Base-by-base conservation (phyloP, 2,329 filamentous ascomycete genomes). In the Polytolypa hystricis region DNA sequence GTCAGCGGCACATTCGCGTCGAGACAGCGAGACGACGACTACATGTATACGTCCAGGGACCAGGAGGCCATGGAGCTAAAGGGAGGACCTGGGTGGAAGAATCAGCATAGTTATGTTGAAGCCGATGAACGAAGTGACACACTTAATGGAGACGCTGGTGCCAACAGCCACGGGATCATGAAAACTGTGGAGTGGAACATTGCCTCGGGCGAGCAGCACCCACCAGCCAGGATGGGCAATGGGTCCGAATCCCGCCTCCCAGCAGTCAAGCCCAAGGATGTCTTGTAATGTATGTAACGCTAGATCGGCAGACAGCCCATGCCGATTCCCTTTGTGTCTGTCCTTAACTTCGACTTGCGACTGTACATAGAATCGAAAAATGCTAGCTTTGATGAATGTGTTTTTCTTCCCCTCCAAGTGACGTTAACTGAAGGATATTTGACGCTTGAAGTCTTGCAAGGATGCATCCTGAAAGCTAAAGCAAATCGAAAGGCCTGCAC, bases 111-210 rank as follows among this genome's bases (percentile, higher is more conserved):
- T 16, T 8, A n/a, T 16, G 28, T 8, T 30, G 28, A 30, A n/a
- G n/a, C n/a, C n/a, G n/a, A n/a, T n/a, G n/a, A n/a, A n/a, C n/a
- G n/a, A n/a, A n/a, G n/a, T n/a, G n/a, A n/a, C n/a, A n/a, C n/a
- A n/a, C n/a, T n/a, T n/a, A n/a, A n/a, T n/a, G n/a, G n/a, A n/a
- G n/a, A n/a, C n/a, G n/a, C n/a, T n/a, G n/a, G n/a, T n/a, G n/a
- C n/a, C n/a, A n/a, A n/a, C n/a, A n/a, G n/a, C n/a, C n/a, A n/a
- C 15, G 28, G 28, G 11, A 30, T 30, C 14, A 12, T 30, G 28
- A 30, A 30, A 14, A 30, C 28, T 7, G 28, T 30, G 14, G 28
- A 30, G 14, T 30, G 28, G 28, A 30, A 30, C 14, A 12, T 30
- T 30, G 7, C 28, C n/a, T 25, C 21, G 21, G 21, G n/a, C 7